Conservation (phyloP, 768 basidiomycete genomes). For the Cystobasidium ongulense region DNA sequence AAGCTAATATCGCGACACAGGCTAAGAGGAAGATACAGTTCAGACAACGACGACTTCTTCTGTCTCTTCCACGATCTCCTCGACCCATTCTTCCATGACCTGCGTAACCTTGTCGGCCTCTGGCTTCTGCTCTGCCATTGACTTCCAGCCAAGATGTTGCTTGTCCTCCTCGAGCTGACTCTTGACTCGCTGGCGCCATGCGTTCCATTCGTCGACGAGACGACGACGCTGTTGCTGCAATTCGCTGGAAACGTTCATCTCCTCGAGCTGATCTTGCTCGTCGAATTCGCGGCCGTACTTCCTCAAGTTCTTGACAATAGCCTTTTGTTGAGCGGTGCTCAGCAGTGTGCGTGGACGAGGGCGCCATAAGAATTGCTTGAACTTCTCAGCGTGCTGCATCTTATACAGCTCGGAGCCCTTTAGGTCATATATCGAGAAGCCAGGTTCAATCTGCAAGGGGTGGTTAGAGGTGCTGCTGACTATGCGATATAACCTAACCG, state of each 20-base stretch:
- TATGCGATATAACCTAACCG: conserved; percentile 24
- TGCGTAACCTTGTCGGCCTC: conserved; percentile 86
- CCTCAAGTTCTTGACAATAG: conserved; percentile 75
- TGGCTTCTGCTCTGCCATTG: conserved; percentile 41
- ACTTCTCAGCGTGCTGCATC: conserved; percentile 78
- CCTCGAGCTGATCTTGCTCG: conserved; percentile 92
- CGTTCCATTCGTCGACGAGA: conserved; percentile 97
- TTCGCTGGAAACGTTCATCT: conserved; percentile 88
- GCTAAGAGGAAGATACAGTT: background rate
- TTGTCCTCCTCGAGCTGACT: conserved; percentile 58
- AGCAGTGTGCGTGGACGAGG: conserved; percentile 85
- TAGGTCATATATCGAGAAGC: conserved; percentile 96
- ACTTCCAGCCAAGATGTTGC: conserved; percentile 47
- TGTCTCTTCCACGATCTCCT: conserved; percentile 52
- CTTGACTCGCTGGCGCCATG: conserved; percentile 72
- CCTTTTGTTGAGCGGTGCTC: conserved; percentile 75
- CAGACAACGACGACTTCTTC: conserved; percentile 38
- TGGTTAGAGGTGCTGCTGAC: background rate
- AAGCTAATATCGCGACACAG: background rate
- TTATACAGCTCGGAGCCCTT: conserved; percentile 80
- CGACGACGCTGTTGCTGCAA: conserved; percentile 80
- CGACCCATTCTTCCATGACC: conserved; percentile 58
- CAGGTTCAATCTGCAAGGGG: conserved; percentile 96
- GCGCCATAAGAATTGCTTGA: conserved; percentile 99
- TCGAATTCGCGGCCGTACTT: conserved; percentile 89